Evolutionary conservation across 352 stramenopile species (phyloP).

Genomic region (Achlya hypogyna): DNA sequence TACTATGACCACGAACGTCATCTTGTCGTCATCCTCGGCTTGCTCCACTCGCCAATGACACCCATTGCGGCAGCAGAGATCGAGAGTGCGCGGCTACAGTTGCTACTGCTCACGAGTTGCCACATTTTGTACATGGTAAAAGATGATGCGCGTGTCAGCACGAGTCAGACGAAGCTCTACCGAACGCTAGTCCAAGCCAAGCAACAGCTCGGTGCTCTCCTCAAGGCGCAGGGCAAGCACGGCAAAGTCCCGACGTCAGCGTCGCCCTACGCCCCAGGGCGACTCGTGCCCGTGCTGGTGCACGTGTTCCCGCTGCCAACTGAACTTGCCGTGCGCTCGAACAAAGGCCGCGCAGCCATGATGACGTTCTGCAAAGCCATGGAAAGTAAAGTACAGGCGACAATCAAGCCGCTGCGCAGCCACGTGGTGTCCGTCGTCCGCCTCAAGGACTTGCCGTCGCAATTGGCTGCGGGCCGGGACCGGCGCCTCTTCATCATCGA

Average conservation of each 20-base stretch:
- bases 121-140: constrained; percentile 9
- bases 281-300: background rate
- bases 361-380: constrained; percentile 16
- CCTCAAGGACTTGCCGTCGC: background rate
- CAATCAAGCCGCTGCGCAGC: constrained; percentile 7
- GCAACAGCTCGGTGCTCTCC: background rate
- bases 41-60: background rate
- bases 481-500: constrained; percentile 11
- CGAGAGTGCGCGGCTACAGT: background rate
- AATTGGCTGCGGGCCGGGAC: background rate
- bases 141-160: constrained; percentile 12
- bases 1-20: constrained; percentile 2
- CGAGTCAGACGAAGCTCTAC: background rate
- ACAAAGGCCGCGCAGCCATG: background rate
- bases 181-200: constrained; percentile 4
- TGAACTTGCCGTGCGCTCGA: background rate
- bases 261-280: constrained; percentile 1
- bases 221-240: background rate
- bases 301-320: background rate
- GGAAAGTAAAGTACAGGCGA: background rate
- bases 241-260: background rate
- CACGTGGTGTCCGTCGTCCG: background rate
- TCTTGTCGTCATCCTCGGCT: background rate
- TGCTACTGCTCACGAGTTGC: constrained; percentile 9
- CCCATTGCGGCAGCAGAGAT: background rate